Base-by-base conservation (phyloP, 495 filamentous ascomycete genomes). In the Amniculicola lignicola region DNA sequence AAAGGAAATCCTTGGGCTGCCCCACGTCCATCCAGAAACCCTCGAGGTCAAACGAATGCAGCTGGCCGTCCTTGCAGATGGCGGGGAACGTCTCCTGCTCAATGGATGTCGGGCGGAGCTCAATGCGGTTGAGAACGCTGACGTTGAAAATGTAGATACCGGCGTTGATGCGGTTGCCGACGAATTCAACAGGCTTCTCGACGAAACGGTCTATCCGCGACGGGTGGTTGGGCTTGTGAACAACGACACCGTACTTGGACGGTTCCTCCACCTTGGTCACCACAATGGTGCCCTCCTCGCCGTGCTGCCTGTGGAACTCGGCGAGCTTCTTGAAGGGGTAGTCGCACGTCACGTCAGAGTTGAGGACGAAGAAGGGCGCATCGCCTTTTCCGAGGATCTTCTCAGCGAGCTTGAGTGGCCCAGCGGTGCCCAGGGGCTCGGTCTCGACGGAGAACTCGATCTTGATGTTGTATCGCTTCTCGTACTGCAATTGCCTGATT, bases 11-110 rank as follows among this genome's bases (percentile, higher is more conserved):
- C 75, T 99, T 99, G 48, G 93, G 93, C 72, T 99, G 93, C 63
- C 93, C 93, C 53, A 99, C 91, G 65, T 99, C 93, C 93, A 99
- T 99, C 93, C 93, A 99, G 79, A 95, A 99, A 60, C 93, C 91
- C 61, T 99, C 94, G 31, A 99, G 80, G 71, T 99, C 93, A 70
- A 95, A 96, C 2, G 91, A 96, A 80, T 99, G 93, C 40, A 99
- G 75, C 72, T 95, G 83, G 48, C 90, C 88, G 68, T 96, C 94
- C 65, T 79, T 83, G 71, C 84, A 86, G 66, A 99, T 94, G 55
- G 89, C 86, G 36, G 93, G 93, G 87, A 99, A 99, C 22, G 90
- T 99, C 75, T 99, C 93, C 75, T 97, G 93, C 74, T 99, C 93
- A 71, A 99, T 99, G n/a, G 90, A 95, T 29, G 94, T 99, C 25